phyloP scores from a whole-genome alignment of 768 basidiomycete species.

The Brasilioporus rufonigricans region DNA sequence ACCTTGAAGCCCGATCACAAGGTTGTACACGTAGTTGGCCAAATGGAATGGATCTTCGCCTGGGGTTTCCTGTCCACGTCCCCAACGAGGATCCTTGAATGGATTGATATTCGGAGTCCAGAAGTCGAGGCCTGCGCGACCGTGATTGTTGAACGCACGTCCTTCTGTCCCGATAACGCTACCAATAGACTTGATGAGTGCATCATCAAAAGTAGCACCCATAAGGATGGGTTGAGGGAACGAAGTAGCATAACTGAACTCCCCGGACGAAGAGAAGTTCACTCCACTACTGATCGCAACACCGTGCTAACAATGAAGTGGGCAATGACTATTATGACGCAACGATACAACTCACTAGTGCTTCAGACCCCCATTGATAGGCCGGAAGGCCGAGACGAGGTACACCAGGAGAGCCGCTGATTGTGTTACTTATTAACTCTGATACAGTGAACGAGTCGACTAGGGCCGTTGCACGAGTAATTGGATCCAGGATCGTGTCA shows the following conservation, averaged over 20 bases:
- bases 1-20: conserved; percentile 55
- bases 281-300: conserved; percentile 54
- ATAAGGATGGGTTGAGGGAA: conserved; percentile 57
- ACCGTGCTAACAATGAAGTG: conserved; percentile 43
- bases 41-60: conserved; percentile 59
- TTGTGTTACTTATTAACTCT: conserved; percentile 52
- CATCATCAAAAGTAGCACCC: conserved; percentile 55
- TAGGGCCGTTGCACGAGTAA: conserved; percentile 49
- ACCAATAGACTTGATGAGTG: conserved; percentile 48
- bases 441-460: conserved; percentile 47
- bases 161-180: conserved; percentile 55
- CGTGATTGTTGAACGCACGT: conserved; percentile 55
- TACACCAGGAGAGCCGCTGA: conserved; percentile 44
- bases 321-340: neutral
- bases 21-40: conserved; percentile 50
- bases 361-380: conserved; percentile 64
- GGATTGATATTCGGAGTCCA: conserved; percentile 54
- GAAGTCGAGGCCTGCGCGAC: conserved; percentile 52
- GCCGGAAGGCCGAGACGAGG: conserved; percentile 53
- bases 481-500: conserved; percentile 41
- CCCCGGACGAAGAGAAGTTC: conserved; percentile 44
- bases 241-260: conserved; percentile 57
- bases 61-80: conserved; percentile 59
- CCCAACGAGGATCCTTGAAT: conserved; percentile 65
- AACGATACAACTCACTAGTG: conserved; percentile 37